phyloP scores from a whole-genome alignment of 2,329 filamentous ascomycete genomes.

The Drechslerella dactyloides region DNA sequence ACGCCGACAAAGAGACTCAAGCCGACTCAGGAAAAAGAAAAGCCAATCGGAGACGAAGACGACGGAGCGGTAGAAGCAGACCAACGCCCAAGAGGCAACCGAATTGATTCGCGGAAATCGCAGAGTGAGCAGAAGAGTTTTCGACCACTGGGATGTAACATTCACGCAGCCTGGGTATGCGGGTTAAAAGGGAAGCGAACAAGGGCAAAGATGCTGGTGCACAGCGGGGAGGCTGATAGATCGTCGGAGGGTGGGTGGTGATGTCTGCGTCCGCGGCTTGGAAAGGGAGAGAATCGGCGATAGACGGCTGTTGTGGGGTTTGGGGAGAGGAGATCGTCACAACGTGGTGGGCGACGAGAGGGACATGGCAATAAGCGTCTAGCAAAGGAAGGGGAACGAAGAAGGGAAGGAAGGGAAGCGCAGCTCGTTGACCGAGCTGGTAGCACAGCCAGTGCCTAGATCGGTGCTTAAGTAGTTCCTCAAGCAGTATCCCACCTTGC shows the following conservation, averaged over 20 bases:
- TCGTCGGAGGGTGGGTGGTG: conserved; percentile 42
- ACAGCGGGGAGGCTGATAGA: conserved; percentile 24
- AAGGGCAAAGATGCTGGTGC: conserved; percentile 6
- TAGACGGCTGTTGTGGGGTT: conserved; percentile 43
- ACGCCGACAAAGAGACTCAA: conserved; percentile 18
- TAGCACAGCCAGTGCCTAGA: neutral
- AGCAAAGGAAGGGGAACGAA: neutral
- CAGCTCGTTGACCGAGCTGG: too few species aligned
- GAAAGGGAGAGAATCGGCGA: conserved; percentile 33
- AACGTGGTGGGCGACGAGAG: conserved; percentile 49
- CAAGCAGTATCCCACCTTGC: neutral
- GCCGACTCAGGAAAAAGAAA: conserved; percentile 15
- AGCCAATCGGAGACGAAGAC: conserved; percentile 19
- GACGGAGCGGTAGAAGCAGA: conserved; percentile 18
- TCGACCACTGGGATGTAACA: conserved; percentile 50
- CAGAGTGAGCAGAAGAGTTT: conserved; percentile 50
- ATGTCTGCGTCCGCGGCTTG: conserved; percentile 27
- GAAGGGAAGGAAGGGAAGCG: neutral
- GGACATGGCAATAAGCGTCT: conserved; percentile 29
- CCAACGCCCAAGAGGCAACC: neutral
- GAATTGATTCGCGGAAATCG: conserved; percentile 42
- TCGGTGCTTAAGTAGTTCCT: neutral
- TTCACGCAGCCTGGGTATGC: conserved; percentile 45
- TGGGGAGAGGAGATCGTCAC: conserved; percentile 48
- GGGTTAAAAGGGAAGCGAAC: conserved; percentile 32